Evolutionary conservation across 1,139 yeast genomes (phyloP).

Genomic region (Suhomyces coccinellae): DNA sequence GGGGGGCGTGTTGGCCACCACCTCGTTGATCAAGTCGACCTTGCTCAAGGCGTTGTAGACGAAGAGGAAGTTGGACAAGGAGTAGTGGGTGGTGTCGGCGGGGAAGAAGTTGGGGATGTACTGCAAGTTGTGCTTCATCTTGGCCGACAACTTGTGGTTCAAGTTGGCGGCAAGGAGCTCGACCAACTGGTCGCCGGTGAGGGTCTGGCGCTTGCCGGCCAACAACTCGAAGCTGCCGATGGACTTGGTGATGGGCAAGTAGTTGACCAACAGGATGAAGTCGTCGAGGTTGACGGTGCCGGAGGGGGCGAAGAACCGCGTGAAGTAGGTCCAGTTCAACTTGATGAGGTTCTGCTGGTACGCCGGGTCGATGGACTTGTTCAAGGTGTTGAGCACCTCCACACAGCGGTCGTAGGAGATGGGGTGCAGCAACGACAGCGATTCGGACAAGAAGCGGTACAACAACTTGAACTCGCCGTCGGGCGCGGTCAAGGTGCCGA

Average conservation of each 20-base stretch:
- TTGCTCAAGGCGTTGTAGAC: conserved; percentile 46
- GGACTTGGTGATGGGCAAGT: conserved; percentile 48
- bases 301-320: conserved; percentile 42
- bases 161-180: conserved; percentile 40
- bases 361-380: conserved; percentile 42
- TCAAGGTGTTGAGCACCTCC: conserved; percentile 37
- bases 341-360: conserved; percentile 46
- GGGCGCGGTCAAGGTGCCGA: conserved; percentile 51
- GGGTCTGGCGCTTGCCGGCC: conserved; percentile 37
- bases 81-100: conserved; percentile 29
- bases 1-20: conserved; percentile 58
- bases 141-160: conserved; percentile 42
- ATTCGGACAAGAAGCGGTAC: conserved; percentile 22
- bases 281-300: conserved; percentile 43
- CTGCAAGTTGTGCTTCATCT: conserved; percentile 38
- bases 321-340: conserved; percentile 48
- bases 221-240: conserved; percentile 47
- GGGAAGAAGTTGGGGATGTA: conserved; percentile 42
- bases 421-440: conserved; percentile 7
- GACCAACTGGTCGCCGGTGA: conserved; percentile 35
- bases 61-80: conserved; percentile 46
- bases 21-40: conserved; percentile 56
- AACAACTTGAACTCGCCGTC: conserved; percentile 62
- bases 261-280: conserved; percentile 44
- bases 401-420: conserved; percentile 41